Base-by-base conservation (phyloP, 139 green algal species). In the Micractinium conductrix region DNA sequence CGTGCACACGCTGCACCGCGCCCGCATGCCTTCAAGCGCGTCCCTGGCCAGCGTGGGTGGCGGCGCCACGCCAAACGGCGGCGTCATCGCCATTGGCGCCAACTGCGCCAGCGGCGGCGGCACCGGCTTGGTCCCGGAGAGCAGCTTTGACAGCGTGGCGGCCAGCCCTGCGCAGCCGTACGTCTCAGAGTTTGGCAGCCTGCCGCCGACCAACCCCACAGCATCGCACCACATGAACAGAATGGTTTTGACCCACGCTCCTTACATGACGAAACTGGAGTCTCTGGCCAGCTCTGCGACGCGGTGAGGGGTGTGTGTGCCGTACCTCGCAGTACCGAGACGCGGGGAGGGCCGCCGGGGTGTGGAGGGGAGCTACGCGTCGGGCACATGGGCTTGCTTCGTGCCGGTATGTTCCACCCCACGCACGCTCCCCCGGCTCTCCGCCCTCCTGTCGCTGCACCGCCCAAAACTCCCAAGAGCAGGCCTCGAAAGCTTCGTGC, bases 241-340 rank as follows among this genome's bases (percentile, higher is more conserved):
- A 26, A 83, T 83, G 30, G 30, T 74, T 42, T 38, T 63, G 26
- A 67, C 67, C 30, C 86, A 75, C 62, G 55, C 76, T 10, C 48
- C 80, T 33, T 84, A 83, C 58, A 50, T 90, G 55, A 69, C 73
- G 60, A 90, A 91, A 63, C 53, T 93, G 44, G 91, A 98, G 92
- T 88, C 84, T n/a, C 93, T 98, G 28, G 95, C 95, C 4, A 96
- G 92, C 8, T 93, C 91, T 9, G 95, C 95, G 1, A 95, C 98
- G 72, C 91, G 95, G 76, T 73, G 40, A 28, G 45, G 16, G 1
- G n/a, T 10, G 17, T 5, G 7, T 44, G 26, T 69, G 60, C n/a
- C n/a, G n/a, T n/a, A n/a, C n/a, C n/a, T n/a, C n/a, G n/a, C n/a
- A n/a, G n/a, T n/a, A n/a, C n/a, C n/a, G n/a, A n/a, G n/a, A n/a